Percentiles rank a stretch among this genome's conserved stretches.
Evolutionary conservation across 768 basidiomycete species (phyloP).

Genomic region (Hebeloma cylindrosporum): DNA sequence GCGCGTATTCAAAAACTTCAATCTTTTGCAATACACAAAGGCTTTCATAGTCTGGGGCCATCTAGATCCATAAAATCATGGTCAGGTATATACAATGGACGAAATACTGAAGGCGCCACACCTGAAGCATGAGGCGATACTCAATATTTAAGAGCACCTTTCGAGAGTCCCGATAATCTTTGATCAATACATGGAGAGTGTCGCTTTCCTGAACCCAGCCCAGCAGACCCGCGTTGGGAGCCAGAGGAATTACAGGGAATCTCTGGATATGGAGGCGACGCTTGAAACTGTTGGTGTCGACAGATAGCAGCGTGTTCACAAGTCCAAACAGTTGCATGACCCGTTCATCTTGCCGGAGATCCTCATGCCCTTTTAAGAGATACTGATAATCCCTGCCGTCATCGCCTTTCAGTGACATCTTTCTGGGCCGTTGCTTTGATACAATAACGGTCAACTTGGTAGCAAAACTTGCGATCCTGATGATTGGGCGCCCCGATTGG

Average conservation of each 20-base stretch:
- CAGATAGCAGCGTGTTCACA: conserved; percentile 89
- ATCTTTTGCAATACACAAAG: conserved; percentile 94
- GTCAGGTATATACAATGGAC: conserved; percentile 5
- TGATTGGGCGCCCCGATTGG: conserved; percentile 80
- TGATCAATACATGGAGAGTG: conserved; percentile 93
- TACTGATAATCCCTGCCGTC: conserved; percentile 96
- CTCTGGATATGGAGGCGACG: conserved; percentile 92
- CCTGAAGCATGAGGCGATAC: conserved; percentile 96
- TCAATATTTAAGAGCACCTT: conserved; percentile 98
- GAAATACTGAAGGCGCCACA: conserved; percentile 27
- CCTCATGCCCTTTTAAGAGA: conserved; percentile 94
- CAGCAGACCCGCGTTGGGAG: conserved; percentile 90
- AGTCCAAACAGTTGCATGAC: conserved; percentile 99
- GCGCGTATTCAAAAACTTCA: conserved; percentile 97
- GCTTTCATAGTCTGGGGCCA: conserved; percentile 98
- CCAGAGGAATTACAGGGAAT: conserved; percentile 90
- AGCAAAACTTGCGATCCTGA: conserved; percentile 81
- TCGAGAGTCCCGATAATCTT: conserved; percentile 93
- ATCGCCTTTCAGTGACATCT: conserved; percentile 81
- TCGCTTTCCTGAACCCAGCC: conserved; percentile 97
- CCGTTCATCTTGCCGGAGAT: conserved; percentile 96
- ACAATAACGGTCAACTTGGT: conserved; percentile 91
- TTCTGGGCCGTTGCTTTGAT: conserved; percentile 94
- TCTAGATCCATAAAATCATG: conserved; percentile 56
- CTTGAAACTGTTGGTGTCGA: conserved; percentile 95